Conservation (phyloP, 208 protist genomes). For the Crithidia expoeki region DNA sequence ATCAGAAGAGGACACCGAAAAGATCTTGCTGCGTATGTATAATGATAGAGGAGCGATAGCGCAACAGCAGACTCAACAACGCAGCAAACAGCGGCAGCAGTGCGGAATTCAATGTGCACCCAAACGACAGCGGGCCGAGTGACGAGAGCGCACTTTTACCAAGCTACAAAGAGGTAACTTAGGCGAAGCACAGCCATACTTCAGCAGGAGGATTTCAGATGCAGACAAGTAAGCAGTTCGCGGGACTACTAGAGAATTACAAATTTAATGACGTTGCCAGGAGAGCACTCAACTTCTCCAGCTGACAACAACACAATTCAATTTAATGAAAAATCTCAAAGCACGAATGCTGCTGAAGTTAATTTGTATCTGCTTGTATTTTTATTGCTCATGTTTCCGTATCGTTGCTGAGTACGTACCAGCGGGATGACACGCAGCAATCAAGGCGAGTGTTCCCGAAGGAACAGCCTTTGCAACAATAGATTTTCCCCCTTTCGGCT, state of each 20-base stretch:
- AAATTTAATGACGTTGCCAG: background rate
- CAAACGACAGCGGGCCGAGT: background rate
- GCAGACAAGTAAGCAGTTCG: background rate
- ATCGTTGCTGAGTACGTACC: too few species aligned
- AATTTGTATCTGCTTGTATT: background rate
- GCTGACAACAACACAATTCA: background rate
- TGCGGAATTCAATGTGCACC: background rate
- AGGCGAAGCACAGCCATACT: background rate
- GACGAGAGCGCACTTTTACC: background rate
- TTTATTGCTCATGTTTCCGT: too few species aligned
- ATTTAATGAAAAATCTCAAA: background rate
- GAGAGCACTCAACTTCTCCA: background rate
- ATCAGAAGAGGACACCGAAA: background rate
- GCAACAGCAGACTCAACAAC: background rate
- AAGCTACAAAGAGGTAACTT: background rate
- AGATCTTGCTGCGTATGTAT: background rate
- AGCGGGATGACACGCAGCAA: too few species aligned
- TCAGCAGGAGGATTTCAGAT: background rate
- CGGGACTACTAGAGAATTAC: background rate
- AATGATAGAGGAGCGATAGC: background rate
- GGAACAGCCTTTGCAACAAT: too few species aligned
- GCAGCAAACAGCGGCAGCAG: background rate
- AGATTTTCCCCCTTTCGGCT: too few species aligned
- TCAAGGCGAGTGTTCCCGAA: too few species aligned
- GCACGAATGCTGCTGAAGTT: too few species aligned